Evolutionary conservation across 352 stramenopile genomes (phyloP).

Genomic region (Pythium guiyangense): DNA sequence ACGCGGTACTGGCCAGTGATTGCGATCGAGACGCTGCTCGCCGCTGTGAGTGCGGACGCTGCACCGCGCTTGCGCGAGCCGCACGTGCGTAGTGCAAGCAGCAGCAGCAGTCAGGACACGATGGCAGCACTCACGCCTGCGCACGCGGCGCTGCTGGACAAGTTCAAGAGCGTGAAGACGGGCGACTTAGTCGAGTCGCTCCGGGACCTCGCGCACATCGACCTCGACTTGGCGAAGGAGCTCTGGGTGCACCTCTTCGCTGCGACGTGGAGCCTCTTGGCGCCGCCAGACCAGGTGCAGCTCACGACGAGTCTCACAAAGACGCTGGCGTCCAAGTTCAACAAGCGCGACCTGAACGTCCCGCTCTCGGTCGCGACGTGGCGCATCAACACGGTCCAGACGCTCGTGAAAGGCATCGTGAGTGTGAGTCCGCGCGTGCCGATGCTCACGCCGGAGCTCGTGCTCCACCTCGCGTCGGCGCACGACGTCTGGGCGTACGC

Average conservation of each 20-base stretch:
- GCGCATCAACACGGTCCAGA: constrained; percentile 83
- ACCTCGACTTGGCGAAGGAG: constrained; percentile 81
- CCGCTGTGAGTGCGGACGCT: constrained; percentile 26
- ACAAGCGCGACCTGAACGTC: constrained; percentile 81
- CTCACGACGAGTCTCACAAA: constrained; percentile 63
- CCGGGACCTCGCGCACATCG: constrained; percentile 69
- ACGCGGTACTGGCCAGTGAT: constrained; percentile 83
- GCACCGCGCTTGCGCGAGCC: constrained; percentile 11
- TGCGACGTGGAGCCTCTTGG: constrained; percentile 46
- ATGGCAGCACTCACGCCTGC: neutral
- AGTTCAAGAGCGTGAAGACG: constrained; percentile 24
- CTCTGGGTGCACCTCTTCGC: constrained; percentile 79
- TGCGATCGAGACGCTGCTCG: constrained; percentile 68
- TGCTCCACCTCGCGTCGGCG: constrained; percentile 74
- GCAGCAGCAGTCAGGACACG: neutral
- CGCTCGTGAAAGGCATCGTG: constrained; percentile 74
- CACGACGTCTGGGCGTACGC: constrained; percentile 83
- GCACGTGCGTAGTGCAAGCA: neutral
- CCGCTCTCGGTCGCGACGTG: constrained; percentile 43
- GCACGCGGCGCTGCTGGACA: constrained; percentile 20
- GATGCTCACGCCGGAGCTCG: constrained; percentile 79
- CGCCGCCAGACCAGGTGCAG: constrained; percentile 44
- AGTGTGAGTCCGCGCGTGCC: constrained; percentile 44
- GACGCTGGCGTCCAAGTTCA: constrained; percentile 84
- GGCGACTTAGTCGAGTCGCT: constrained; percentile 48